Conservation (phyloP, 164 flowering plant species). For the Annona cherimola region DNA sequence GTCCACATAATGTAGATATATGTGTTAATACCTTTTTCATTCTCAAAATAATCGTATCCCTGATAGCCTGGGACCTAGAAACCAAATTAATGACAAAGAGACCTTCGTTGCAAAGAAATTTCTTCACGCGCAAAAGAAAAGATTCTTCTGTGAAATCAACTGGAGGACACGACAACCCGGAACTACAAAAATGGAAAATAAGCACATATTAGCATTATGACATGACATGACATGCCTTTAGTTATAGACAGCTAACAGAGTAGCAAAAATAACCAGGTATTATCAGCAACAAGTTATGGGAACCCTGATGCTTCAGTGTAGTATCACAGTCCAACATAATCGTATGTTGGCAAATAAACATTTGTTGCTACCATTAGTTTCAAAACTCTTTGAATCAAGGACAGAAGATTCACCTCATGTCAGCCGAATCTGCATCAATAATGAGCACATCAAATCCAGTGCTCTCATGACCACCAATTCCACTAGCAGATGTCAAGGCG, state of each 20-base stretch:
- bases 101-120: conserved; percentile 61
- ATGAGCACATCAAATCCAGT: conserved; percentile 54
- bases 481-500: conserved; percentile 14
- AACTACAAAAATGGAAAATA: conserved; percentile 40
- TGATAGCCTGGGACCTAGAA: conserved; percentile 63
- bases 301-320: background rate
- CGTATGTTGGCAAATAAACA: background rate
- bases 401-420: conserved; percentile 45
- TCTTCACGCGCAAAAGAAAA: conserved; percentile 59
- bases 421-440: conserved; percentile 87
- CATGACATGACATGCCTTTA: background rate
- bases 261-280: background rate
- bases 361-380: background rate
- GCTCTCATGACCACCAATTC: conserved; percentile 14
- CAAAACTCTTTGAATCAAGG: background rate
- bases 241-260: background rate
- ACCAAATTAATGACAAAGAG: conserved; percentile 81
- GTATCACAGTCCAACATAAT: no score
- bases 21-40: conserved; percentile 48
- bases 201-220: background rate
- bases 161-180: conserved; percentile 91
- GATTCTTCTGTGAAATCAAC: conserved; percentile 72
- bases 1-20: background rate
- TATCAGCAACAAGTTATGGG: background rate
- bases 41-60: conserved; percentile 58